Base-by-base conservation (phyloP, 768 basidiomycete species). In the Lactarius indigo region DNA sequence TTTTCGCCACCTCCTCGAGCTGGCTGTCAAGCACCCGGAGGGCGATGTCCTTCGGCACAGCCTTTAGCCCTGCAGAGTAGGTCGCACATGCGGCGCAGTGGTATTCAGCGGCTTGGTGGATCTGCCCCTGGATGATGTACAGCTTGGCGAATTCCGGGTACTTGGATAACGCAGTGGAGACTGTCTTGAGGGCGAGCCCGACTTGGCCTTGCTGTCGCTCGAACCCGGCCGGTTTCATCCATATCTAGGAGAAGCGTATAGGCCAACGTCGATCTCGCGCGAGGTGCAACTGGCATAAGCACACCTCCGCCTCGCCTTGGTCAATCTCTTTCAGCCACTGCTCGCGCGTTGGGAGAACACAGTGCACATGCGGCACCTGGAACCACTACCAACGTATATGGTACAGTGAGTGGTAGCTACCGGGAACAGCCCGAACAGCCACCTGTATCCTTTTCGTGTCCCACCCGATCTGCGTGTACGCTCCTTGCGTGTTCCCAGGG, bases 181-280 rank as follows among this genome's bases (percentile, higher is more conserved):
- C 82, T 0, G 90, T 94, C 68, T 87, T 80, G 23, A 98, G 83
- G 0, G 96, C 94, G 1, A 81, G 84, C 18, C 85, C 82, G 6
- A 87, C 80, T 68, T 89, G 85, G 2, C 89, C 89, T 75, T 95
- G 92, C 74, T 96, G 92, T 12, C 96, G 85, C 73, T 98, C 95
- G 71, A 99, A 95, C 1, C 93, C 92, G 2, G 92, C 95, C 1
- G 92, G 94, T 76, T 99, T 98, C 95, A 98, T 94, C 97, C 96
- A 99, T 60, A 99, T 98, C 94, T 96, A 10, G 8, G 7, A 28
- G 31, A 28, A 42, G 60, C 56, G 61, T 41, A 18, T 20, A 58
- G 56, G 71, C 60, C 23, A 69, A 26, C n/a, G 68, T 50, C 7
- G 57, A 47, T 17, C 28, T 23, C 20, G 17, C 47, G 28, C 12